Percentiles rank a stretch among this genome's conserved stretches.
These are phyloP conservation scores for Daldinia concentrica DNA, from an alignment of 495 filamentous ascomycete genomes.

Conservation along the genomic window DNA sequence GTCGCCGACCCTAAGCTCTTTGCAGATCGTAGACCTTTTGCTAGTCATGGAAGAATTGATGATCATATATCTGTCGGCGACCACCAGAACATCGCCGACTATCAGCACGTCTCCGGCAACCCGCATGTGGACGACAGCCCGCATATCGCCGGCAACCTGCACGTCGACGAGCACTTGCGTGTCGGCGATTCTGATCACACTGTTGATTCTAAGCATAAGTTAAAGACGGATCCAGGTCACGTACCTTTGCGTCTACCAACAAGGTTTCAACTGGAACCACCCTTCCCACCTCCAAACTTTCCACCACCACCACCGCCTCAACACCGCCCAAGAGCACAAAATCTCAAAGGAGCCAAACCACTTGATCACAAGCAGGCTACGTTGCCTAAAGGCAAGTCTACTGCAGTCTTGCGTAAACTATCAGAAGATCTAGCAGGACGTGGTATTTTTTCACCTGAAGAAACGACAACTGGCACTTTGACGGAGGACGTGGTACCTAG, in stretches of 20 bases:
- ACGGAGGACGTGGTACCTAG: background rate
- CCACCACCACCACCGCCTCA: background rate
- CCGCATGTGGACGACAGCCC: background rate
- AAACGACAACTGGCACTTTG: background rate
- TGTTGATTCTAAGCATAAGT: background rate
- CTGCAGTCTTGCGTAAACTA: background rate
- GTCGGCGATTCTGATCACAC: background rate
- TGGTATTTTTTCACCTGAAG: background rate
- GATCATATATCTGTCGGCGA: background rate
- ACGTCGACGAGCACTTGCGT: background rate
- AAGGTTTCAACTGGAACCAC: background rate
- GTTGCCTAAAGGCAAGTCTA: background rate
- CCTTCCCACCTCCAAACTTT: conserved; percentile 9
- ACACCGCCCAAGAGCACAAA: background rate
- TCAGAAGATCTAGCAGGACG: background rate
- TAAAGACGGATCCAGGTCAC: background rate
- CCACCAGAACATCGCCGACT: background rate
- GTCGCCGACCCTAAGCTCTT: background rate
- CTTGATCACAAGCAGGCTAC: background rate
- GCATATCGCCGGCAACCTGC: too few relatives aligned
- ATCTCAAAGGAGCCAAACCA: background rate
- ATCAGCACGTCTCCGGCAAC: background rate
- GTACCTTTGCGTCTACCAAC: background rate
- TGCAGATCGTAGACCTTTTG: background rate
- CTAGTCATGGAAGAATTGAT: background rate